Conservation (phyloP, 73 alveolate genomes). For the Tetrahymena borealis region DNA sequence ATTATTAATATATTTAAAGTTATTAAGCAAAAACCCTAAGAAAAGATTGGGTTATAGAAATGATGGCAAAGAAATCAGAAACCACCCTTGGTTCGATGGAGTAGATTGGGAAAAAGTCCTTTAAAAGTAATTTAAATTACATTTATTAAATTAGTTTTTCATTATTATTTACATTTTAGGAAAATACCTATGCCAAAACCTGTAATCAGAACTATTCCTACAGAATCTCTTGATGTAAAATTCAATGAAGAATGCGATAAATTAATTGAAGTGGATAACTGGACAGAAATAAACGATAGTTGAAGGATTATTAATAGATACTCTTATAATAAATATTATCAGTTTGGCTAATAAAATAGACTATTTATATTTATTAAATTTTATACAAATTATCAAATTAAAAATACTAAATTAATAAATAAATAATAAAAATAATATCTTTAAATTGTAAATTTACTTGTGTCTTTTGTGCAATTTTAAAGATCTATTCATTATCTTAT, state of each 20-base stretch:
- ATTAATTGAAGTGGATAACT: neutral
- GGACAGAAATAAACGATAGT: neutral
- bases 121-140: conserved; percentile 7
- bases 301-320: neutral
- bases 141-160: neutral
- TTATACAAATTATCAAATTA: too few relatives aligned
- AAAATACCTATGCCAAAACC: neutral
- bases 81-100: conserved; percentile 72
- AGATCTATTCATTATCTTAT: too few relatives aligned
- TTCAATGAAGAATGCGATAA: neutral
- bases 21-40: conserved; percentile 65
- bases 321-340: too few relatives aligned
- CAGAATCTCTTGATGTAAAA: neutral
- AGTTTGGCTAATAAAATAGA: too few relatives aligned
- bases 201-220: neutral
- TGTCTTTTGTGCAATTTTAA: too few relatives aligned
- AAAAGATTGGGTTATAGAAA: conserved; percentile 68
- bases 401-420: too few relatives aligned
- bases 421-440: too few relatives aligned
- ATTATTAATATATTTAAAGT: neutral
- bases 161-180: neutral
- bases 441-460: too few relatives aligned
- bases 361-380: too few relatives aligned
- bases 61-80: conserved; percentile 76
- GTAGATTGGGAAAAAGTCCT: conserved; percentile 63